Conservation (phyloP, 1,139 yeast species). For the Candida tropicalis region DNA sequence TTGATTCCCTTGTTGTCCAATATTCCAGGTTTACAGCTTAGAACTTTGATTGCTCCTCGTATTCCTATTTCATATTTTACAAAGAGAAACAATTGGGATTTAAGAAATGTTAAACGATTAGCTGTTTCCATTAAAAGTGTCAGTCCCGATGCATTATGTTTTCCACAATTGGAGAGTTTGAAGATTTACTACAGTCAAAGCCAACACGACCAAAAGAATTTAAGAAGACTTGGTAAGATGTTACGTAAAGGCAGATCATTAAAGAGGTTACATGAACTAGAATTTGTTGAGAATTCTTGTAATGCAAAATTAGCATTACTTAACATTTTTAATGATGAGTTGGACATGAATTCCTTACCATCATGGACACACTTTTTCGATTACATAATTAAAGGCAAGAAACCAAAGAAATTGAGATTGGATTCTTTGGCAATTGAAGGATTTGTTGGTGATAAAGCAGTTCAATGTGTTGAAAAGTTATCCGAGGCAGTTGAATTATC, state of each 20-base stretch:
- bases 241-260: constrained; percentile 4
- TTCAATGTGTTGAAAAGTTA: constrained; percentile 5
- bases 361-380: constrained; percentile 11
- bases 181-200: constrained; percentile 10
- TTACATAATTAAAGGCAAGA: constrained; percentile 2
- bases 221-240: constrained; percentile 5
- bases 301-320: constrained; percentile 8
- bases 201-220: constrained; percentile 7
- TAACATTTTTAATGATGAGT: constrained; percentile 9
- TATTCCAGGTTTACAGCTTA: constrained; percentile 3
- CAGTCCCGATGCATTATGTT: not conserved
- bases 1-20: constrained; percentile 2
- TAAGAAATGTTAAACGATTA: constrained; percentile 5
- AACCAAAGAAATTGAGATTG: not conserved
- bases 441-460: constrained; percentile 3
- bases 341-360: constrained; percentile 3
- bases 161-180: constrained; percentile 10
- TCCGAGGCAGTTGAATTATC: constrained; percentile 8
- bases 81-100: not conserved
- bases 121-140: constrained; percentile 8
- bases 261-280: constrained; percentile 9
- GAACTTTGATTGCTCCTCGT: constrained; percentile 10
- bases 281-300: constrained; percentile 7
- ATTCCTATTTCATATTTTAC: constrained; percentile 10
- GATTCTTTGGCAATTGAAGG: constrained; percentile 13